phyloP scores from a whole-genome alignment of 352 stramenopile genomes.

The Phytophthora citrophthora region DNA sequence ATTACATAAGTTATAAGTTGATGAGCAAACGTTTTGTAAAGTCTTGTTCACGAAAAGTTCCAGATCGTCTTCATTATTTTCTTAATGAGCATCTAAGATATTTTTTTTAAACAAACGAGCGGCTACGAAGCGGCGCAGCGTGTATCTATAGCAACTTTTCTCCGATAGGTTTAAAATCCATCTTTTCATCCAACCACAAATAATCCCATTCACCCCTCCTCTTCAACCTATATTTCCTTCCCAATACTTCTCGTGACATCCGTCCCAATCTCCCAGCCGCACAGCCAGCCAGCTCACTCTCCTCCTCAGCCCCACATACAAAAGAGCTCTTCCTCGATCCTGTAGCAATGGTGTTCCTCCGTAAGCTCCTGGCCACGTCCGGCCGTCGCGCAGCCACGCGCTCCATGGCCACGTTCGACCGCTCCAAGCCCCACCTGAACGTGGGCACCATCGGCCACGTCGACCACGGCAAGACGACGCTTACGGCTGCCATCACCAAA shows the following conservation, averaged over 20 bases:
- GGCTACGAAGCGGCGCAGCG: too few species aligned
- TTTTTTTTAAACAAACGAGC: neutral
- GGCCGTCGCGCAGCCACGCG: constrained; percentile 18
- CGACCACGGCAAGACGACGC: constrained; percentile 97
- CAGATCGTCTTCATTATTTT: too few species aligned
- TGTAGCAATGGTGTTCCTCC: constrained; percentile 36
- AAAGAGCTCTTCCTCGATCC: constrained; percentile 2
- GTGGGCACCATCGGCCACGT: constrained; percentile 99
- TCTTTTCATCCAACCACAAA: neutral
- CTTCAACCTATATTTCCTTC: neutral
- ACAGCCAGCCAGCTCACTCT: constrained; percentile 15
- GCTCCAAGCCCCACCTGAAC: constrained; percentile 96
- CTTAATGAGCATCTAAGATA: too few species aligned
- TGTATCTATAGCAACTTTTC: neutral
- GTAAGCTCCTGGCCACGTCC: constrained; percentile 34
- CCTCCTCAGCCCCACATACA: constrained; percentile 10
- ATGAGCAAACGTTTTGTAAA: too few species aligned
- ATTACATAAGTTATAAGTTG: constrained; percentile 5
- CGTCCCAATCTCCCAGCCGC: constrained; percentile 18
- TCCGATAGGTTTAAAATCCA: neutral
- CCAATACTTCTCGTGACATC: constrained; percentile 4
- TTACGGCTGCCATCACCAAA: constrained; percentile 97
- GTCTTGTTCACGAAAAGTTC: too few species aligned
- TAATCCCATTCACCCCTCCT: neutral
- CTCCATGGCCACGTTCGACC: constrained; percentile 76